Base-by-base conservation (phyloP, 2,329 filamentous ascomycete genomes). In the Penicillium sp. region DNA sequence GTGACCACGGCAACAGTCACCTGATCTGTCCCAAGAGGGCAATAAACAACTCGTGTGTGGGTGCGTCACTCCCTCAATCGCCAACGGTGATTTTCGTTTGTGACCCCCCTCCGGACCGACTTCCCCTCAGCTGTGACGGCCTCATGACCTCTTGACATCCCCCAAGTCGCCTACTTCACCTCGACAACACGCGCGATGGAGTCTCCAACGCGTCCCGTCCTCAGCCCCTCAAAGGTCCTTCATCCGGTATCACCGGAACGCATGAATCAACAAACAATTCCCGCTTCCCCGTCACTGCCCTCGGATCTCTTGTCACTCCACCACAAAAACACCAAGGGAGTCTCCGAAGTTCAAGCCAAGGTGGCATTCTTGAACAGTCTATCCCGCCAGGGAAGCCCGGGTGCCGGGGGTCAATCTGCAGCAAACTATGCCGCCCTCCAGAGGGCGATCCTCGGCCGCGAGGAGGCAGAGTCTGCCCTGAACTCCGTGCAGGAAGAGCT, bases 301-400 rank as follows among this genome's bases (percentile, higher is more conserved):
- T 57, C 68, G 2, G 70, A 76, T 16, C 56, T 71, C 1, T 55
- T 69, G 8, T 65, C 63, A 6, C 57, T 69, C 1, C 70, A 73
- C 22, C 68, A 69, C 40, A 74, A 72, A 48, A 69, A 65, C 24
- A 60, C 64, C 3, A 67, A 67, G 36, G 67, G 65, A 1, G 57
- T 67, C 10, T 74, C 74, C 1, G 76, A 77, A 55, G 76, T 79
- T 2, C 75, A 78, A 54, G 63, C 73, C 28, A 78, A 76, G 61
- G 75, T 79, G 46, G 76, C 76, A 5, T 77, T 74, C 50, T 63
- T 79, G 44, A 79, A 79, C 59, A 69, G 65, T 35, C 63, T 79
- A n/a, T 73, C 70, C 20, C 64, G 66, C 49, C 58, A 60, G 48
- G 62, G 64, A 31, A 72, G 69, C 50, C 67, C 70, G 14, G 60